Base-by-base conservation (phyloP, 441 rosid species). In the Corymbia citriodora region DNA sequence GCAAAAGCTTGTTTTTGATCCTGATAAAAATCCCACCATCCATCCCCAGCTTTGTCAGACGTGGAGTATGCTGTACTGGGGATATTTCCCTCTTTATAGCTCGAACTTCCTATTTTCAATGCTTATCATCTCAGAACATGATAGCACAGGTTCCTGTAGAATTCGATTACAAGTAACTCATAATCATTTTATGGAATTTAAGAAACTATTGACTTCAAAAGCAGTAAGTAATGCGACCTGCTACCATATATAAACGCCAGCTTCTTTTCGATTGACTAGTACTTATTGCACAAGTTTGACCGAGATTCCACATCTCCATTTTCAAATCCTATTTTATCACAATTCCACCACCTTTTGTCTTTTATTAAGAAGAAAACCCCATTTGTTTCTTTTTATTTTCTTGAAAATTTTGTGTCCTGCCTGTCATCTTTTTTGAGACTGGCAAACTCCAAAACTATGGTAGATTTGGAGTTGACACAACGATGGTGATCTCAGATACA, bases 91-190 rank as follows among this genome's bases (percentile, higher is more conserved):
- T 45, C 87, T 90, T 90, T 88, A 93, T 68, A 93, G 59, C 85
- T 33, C 27, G 50, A 95, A 82, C 27, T 1, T 81, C 54, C 61
- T 89, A 9, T 82, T 6, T 88, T 93, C 90, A 65, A 92, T 92
- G 61, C 92, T 59, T 27, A 94, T 93, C 50, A 16, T 10, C 18
- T 81, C 87, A 12, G 95, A 93, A 23, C 95, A 92, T 3, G 95
- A 94, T 85, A 94, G 94, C 57, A 90, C 91, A 8, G 95, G 94
- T 45, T 90, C 93, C 97, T 95, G 94, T 83, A 88, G 88, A 55
- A 31, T 52, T 29, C 85, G 23, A 79, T 45, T 49, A 70, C 57
- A 82, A n/a, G 52, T 31, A 19, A 55, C 40, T 79, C 85, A 23
- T 13, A 29, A 14, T 79, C 52, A 40, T 74, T 79, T 23, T 45